A percentile compares a stretch with the other conserved stretches of the same genome.
These are phyloP conservation scores for Eudorina sp. DNA, from an alignment of 139 green algal species.

Conservation along the genomic window DNA sequence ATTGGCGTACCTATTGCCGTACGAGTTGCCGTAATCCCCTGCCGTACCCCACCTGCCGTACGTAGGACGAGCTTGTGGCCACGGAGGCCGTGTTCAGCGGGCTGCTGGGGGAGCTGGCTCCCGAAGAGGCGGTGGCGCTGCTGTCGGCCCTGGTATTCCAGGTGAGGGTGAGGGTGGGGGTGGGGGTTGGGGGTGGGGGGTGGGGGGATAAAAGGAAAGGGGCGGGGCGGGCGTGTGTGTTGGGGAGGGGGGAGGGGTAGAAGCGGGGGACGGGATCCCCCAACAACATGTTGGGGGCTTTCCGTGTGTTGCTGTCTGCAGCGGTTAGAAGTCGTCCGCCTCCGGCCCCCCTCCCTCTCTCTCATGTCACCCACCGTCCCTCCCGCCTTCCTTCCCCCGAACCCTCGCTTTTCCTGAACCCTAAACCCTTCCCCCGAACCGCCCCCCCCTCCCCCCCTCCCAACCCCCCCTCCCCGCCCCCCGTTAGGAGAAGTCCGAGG, in stretches of 20 bases:
- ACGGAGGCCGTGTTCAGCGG: conserved; percentile 94
- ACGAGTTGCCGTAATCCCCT: neutral
- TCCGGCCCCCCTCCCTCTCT: too few species aligned
- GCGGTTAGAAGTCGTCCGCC: too few species aligned
- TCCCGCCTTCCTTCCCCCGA: too few species aligned
- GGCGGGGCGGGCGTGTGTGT: neutral
- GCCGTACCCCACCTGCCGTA: too few species aligned
- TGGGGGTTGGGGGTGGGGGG: neutral
- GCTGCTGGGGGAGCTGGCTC: conserved; percentile 80
- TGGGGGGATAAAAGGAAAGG: neutral
- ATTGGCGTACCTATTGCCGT: too few species aligned
- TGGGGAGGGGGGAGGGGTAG: neutral
- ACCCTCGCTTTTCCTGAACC: too few species aligned
- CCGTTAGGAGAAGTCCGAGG: conserved; percentile 93
- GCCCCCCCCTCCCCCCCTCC: neutral
- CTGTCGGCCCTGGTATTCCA: conserved; percentile 95
- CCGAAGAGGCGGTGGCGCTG: conserved; percentile 93
- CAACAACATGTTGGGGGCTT: neutral
- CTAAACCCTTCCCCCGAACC: too few species aligned
- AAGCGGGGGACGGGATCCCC: neutral
- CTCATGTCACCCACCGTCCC: too few species aligned
- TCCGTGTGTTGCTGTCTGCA: too few species aligned
- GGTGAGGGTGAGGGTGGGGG: conserved; percentile 57
- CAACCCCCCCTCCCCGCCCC: conserved; percentile 7
- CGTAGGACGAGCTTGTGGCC: conserved; percentile 89